Conservation (phyloP, 2,329 filamentous ascomycete species). For the Penicillium sp. region DNA sequence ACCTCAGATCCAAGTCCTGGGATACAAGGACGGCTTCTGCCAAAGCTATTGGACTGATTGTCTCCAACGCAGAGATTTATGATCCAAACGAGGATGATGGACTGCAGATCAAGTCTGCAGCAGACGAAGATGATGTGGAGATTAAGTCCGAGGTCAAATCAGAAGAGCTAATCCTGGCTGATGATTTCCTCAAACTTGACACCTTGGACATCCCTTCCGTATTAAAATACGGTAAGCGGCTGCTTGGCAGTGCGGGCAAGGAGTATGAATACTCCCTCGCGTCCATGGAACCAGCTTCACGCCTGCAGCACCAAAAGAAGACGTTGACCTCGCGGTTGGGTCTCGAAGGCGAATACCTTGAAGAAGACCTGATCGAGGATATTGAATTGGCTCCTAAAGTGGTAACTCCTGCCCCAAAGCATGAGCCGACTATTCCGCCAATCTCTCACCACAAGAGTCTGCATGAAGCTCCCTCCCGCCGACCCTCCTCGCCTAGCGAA, state of each 20-base stretch:
- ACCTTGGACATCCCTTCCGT: conserved; percentile 76
- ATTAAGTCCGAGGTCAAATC: conserved; percentile 41
- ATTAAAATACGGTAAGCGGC: conserved; percentile 76
- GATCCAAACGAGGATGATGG: conserved; percentile 81
- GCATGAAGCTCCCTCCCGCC: conserved; percentile 41
- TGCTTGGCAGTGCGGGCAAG: conserved; percentile 77
- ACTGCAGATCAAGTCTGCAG: conserved; percentile 46
- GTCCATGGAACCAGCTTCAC: conserved; percentile 74
- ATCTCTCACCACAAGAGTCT: conserved; percentile 46
- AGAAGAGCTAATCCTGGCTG: conserved; percentile 50
- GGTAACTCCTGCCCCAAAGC: conserved; percentile 44
- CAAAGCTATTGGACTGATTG: conserved; percentile 90
- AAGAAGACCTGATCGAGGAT: conserved; percentile 75
- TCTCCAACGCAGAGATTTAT: conserved; percentile 81
- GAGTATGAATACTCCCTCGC: conserved; percentile 83
- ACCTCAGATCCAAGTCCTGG: conserved; percentile 93
- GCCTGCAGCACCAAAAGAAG: conserved; percentile 85
- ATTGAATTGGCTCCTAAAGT: conserved; percentile 55
- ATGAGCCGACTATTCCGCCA: conserved; percentile 53
- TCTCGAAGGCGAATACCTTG: conserved; percentile 76
- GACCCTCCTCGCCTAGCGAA: conserved; percentile 51
- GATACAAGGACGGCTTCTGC: conserved; percentile 91
- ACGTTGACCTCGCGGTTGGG: conserved; percentile 79
- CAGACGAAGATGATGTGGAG: conserved; percentile 52
- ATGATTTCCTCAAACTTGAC: conserved; percentile 66